phyloP scores from a whole-genome alignment of 495 filamentous ascomycete species.

The Trichoderma virens region DNA sequence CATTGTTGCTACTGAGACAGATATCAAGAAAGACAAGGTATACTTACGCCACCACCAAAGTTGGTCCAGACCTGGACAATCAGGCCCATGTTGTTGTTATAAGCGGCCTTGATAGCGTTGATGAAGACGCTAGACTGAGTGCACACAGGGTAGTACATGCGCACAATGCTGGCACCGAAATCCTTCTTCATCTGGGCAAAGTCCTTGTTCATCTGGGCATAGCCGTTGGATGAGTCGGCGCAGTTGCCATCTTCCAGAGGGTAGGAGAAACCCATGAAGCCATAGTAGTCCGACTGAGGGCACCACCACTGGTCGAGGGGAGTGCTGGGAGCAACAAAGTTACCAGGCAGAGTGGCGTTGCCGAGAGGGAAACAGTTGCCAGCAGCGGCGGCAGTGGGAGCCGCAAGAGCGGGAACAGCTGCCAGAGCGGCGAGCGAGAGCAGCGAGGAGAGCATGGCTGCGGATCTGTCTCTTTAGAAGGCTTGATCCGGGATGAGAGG shows the following conservation, averaged over 20 bases:
- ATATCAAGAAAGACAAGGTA: too few relatives aligned
- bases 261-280: conserved; percentile 18
- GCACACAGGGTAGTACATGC: conserved; percentile 17
- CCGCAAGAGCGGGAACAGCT: conserved; percentile 1
- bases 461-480: background rate
- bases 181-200: conserved; percentile 16
- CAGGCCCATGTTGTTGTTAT: conserved; percentile 16
- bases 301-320: conserved; percentile 16
- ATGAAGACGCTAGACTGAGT: conserved; percentile 15
- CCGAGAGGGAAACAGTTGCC: conserved; percentile 11
- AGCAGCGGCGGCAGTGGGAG: background rate
- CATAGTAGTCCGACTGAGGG: conserved; percentile 14
- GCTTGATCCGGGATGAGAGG: background rate
- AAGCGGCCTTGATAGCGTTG: conserved; percentile 15
- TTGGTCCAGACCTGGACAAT: conserved; percentile 19
- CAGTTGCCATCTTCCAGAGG: conserved; percentile 15
- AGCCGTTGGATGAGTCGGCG: conserved; percentile 12
- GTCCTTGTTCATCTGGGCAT: conserved; percentile 15
- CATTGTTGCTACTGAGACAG: background rate
- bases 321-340: conserved; percentile 12
- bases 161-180: conserved; percentile 15
- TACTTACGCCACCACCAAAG: conserved; percentile 15
- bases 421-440: conserved; percentile 2
- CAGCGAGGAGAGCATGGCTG: conserved; percentile 6
- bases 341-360: conserved; percentile 13